Percentiles rank a stretch among this genome's conserved stretches.
Conservation (phyloP, 192 early-diverging fungal species). For the Backusella liffmaniae region DNA sequence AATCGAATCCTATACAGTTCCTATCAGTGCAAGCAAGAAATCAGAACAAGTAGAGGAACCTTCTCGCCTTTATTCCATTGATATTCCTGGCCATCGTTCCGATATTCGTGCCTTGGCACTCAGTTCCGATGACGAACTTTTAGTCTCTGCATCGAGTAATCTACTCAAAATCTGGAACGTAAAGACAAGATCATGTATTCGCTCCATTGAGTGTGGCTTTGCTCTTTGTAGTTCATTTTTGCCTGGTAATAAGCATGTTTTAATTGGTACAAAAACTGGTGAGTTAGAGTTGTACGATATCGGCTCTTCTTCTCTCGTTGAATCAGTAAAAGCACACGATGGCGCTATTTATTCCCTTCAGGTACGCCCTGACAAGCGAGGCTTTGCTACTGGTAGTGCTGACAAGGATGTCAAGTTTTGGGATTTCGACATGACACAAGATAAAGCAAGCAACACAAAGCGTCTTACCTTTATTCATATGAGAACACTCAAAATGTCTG, state of each 20-base stretch:
- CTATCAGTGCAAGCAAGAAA: constrained; percentile 54
- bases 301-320: constrained; percentile 76
- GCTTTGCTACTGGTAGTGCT: constrained; percentile 87
- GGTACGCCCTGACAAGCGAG: constrained; percentile 82
- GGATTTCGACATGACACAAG: constrained; percentile 82
- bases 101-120: constrained; percentile 91
- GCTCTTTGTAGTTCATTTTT: constrained; percentile 92
- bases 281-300: constrained; percentile 91
- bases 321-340: constrained; percentile 90
- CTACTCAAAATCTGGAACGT: constrained; percentile 91
- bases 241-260: constrained; percentile 84
- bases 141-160: constrained; percentile 85
- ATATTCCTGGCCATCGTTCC: constrained; percentile 85
- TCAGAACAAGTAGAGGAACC: constrained; percentile 70
- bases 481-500: constrained; percentile 92
- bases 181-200: constrained; percentile 77
- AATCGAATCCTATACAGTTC: constrained; percentile 75
- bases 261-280: constrained; percentile 94
- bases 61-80: constrained; percentile 66
- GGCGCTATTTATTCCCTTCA: constrained; percentile 87
- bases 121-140: constrained; percentile 83
- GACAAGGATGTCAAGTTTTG: constrained; percentile 98
- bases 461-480: constrained; percentile 80
- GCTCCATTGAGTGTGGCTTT: constrained; percentile 89
- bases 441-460: constrained; percentile 39